phyloP scores from a whole-genome alignment of 2,329 filamentous ascomycete genomes.

The Cordyceps sp. region DNA sequence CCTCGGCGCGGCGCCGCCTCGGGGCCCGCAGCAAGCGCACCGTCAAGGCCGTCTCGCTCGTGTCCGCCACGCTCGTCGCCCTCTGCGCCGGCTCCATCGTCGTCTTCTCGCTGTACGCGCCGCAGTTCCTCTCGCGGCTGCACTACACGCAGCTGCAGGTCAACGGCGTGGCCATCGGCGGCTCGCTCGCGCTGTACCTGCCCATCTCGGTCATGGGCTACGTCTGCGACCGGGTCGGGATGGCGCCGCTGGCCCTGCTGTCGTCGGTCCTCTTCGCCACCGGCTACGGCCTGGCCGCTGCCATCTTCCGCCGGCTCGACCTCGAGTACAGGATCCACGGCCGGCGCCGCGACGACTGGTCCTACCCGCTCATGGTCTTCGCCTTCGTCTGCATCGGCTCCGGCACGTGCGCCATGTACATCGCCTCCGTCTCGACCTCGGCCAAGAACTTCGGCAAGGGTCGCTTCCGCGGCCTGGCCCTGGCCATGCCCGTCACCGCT shows the following conservation, averaged over 20 bases:
- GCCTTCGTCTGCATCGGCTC: slow-evolving; percentile 72
- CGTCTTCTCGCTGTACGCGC: slow-evolving; percentile 86
- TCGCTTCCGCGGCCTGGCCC: slow-evolving; percentile 71
- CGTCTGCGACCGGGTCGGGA: slow-evolving; percentile 76
- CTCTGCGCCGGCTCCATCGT: slow-evolving; percentile 85
- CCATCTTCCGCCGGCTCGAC: slow-evolving; percentile 45
- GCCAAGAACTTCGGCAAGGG: slow-evolving; percentile 96
- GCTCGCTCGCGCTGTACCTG: slow-evolving; percentile 78
- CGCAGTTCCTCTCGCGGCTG: slow-evolving; percentile 70
- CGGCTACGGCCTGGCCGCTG: slow-evolving; percentile 73
- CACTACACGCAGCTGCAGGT: slow-evolving; percentile 85
- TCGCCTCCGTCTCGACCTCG: slow-evolving; percentile 81
- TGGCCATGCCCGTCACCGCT: slow-evolving; percentile 79
- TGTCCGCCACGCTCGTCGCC: slow-evolving; percentile 35
- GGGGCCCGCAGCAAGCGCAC: slow-evolving; percentile 12
- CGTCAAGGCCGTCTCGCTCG: slow-evolving; percentile 31
- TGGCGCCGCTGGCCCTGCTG: slow-evolving; percentile 57
- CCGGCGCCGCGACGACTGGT: slow-evolving; percentile 33
- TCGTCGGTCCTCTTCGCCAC: slow-evolving; percentile 58
- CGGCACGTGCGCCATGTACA: slow-evolving; percentile 77
- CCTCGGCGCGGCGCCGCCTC: too few relatives aligned
- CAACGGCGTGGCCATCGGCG: slow-evolving; percentile 75
- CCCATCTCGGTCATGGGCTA: slow-evolving; percentile 84
- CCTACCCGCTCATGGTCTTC: slow-evolving; percentile 69
- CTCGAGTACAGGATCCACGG: slow-evolving; percentile 24